Conservation (phyloP, 495 filamentous ascomycete species). For the Hypomontagnella submonticulosa region DNA sequence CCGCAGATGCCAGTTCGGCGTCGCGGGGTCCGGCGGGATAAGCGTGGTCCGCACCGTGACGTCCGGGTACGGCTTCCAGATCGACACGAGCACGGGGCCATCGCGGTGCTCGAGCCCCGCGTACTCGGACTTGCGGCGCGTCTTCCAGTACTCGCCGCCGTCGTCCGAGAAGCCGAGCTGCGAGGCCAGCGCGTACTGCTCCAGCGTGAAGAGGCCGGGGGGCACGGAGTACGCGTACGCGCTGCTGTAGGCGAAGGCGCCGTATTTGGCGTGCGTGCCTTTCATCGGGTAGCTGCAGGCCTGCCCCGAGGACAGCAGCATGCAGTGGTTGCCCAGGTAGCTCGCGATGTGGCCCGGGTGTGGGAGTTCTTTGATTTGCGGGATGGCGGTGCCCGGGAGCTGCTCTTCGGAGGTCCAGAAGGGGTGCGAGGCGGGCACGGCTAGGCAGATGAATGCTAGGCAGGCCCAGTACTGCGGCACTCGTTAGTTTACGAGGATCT, state of each 20-base stretch:
- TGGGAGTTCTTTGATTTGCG: slow-evolving; percentile 64
- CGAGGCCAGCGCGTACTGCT: slow-evolving; percentile 78
- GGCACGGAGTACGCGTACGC: slow-evolving; percentile 81
- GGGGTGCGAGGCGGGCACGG: slow-evolving; percentile 72
- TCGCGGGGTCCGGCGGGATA: slow-evolving; percentile 63
- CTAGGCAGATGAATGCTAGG: slow-evolving; percentile 77
- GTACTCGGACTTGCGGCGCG: slow-evolving; percentile 68
- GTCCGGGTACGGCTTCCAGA: slow-evolving; percentile 75
- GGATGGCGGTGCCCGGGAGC: slow-evolving; percentile 65
- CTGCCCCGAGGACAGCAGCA: slow-evolving; percentile 79
- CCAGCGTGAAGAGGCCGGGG: slow-evolving; percentile 77
- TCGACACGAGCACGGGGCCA: slow-evolving; percentile 69
- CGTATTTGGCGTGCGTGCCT: slow-evolving; percentile 84
- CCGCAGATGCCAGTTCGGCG: slow-evolving; percentile 75
- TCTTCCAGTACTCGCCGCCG: slow-evolving; percentile 82
- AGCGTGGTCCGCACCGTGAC: slow-evolving; percentile 72
- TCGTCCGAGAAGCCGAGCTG: slow-evolving; percentile 82
- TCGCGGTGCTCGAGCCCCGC: slow-evolving; percentile 65
- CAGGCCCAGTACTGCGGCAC: slow-evolving; percentile 76
- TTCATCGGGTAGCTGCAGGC: slow-evolving; percentile 82
- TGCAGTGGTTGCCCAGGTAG: slow-evolving; percentile 72
- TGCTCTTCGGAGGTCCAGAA: slow-evolving; percentile 78
- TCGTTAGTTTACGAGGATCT: slow-evolving; percentile 1
- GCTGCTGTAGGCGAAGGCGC: slow-evolving; percentile 78
- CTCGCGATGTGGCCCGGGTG: slow-evolving; percentile 77